Percentiles rank a stretch among this genome's conserved stretches.
These are phyloP conservation scores for Agastache rugosa DNA, from an alignment of 257 asterid species.

Conservation along the genomic window DNA sequence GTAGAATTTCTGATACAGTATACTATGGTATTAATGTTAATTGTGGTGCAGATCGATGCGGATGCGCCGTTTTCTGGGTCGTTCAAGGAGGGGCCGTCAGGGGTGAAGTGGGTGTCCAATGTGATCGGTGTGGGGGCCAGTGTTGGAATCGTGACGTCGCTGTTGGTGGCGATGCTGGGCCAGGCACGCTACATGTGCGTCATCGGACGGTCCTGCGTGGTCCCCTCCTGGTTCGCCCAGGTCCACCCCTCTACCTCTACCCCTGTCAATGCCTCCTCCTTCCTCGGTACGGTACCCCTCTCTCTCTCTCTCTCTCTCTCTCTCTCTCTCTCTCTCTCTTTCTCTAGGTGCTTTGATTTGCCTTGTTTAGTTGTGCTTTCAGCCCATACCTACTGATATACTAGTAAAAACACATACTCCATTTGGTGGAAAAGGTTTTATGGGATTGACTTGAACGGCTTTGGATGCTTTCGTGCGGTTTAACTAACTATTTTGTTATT, in stretches of 20 bases:
- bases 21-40: background rate
- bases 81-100: constrained; percentile 53
- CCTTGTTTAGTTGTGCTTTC: background rate
- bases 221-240: constrained; percentile 90
- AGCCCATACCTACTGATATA: background rate
- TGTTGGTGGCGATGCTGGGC: constrained; percentile 94
- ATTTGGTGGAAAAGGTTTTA: background rate
- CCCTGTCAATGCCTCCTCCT: constrained; percentile 81
- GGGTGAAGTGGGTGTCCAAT: constrained; percentile 90
- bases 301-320: background rate
- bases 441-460: background rate
- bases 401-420: constrained; percentile 5
- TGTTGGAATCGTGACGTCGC: constrained; percentile 87
- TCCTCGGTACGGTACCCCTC: constrained; percentile 32
- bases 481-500: background rate
- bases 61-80: constrained; percentile 95
- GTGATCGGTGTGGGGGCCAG: constrained; percentile 97
- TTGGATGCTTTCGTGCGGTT: constrained; percentile 17
- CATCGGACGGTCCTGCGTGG: constrained; percentile 91
- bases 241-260: constrained; percentile 84
- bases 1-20: too few species aligned
- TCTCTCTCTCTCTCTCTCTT: background rate
- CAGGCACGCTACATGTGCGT: constrained; percentile 99
- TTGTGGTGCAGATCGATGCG: constrained; percentile 61
- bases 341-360: background rate